Evolutionary conservation across 2,329 filamentous ascomycete species (phyloP).

Genomic region (Epichloe amarillans): DNA sequence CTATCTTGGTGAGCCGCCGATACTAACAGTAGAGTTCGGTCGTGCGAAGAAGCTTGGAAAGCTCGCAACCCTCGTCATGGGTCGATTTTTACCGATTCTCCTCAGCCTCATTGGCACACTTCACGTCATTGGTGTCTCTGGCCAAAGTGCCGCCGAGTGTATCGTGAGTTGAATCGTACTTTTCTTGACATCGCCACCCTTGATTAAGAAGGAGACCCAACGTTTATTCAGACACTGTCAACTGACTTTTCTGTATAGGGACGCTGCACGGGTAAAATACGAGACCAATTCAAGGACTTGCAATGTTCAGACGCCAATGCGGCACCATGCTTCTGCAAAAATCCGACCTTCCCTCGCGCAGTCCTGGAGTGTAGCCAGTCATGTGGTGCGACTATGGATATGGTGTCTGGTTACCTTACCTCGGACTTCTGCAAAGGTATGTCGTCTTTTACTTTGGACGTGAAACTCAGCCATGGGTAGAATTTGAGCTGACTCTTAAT

Average conservation of each 20-base stretch:
- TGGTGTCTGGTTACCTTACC: constrained; percentile 10
- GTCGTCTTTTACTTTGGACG: background rate
- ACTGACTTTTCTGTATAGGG: constrained; percentile 6
- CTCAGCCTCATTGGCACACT: constrained; percentile 18
- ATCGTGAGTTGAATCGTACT: constrained; percentile 16
- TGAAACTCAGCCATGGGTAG: too few species aligned
- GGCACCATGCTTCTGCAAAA: constrained; percentile 27
- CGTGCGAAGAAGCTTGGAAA: background rate
- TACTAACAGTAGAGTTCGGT: background rate
- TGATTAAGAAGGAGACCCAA: too few species aligned
- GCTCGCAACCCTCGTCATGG: background rate
- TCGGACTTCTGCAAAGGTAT: constrained; percentile 13
- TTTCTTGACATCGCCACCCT: background rate
- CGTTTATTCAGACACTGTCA: background rate
- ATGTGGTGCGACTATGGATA: constrained; percentile 13
- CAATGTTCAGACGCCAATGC: constrained; percentile 17
- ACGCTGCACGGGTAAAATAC: constrained; percentile 10
- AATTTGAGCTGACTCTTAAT: background rate
- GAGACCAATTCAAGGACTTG: constrained; percentile 11
- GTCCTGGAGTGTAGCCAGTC: constrained; percentile 25
- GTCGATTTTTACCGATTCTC: constrained; percentile 5
- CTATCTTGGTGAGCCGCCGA: background rate
- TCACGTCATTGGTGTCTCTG: constrained; percentile 14
- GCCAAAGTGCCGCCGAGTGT: constrained; percentile 13
- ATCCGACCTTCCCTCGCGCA: constrained; percentile 20